phyloP scores from a whole-genome alignment of 2,329 filamentous ascomycete species.

The Cladophialophora bantiana region DNA sequence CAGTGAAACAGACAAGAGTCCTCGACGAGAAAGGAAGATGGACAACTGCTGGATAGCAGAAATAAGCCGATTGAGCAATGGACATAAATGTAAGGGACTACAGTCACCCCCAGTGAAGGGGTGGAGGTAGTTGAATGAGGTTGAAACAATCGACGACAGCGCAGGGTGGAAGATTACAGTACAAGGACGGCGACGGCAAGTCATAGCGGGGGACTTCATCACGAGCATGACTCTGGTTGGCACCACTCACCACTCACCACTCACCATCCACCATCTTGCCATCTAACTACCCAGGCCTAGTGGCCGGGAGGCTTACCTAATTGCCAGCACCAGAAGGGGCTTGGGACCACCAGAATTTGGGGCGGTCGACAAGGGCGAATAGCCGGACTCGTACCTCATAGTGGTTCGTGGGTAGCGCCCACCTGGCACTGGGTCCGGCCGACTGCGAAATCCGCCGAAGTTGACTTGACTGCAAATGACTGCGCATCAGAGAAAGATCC shows the following conservation, averaged over 20 bases:
- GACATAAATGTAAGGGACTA: conserved; percentile 14
- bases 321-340: neutral
- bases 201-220: conserved; percentile 10
- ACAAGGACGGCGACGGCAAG: conserved; percentile 9
- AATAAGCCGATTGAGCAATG: neutral
- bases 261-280: neutral
- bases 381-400: no score
- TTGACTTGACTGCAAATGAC: conserved; percentile 7
- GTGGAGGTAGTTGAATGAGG: conserved; percentile 22
- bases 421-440: neutral
- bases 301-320: conserved; percentile 1
- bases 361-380: neutral
- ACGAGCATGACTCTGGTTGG: conserved; percentile 10
- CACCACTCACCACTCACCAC: neutral
- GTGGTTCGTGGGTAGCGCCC: conserved; percentile 8
- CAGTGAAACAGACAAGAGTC: conserved; percentile 36
- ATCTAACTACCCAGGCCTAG: no score
- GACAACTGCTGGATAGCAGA: neutral
- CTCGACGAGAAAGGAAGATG: conserved; percentile 28
- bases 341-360: no score
- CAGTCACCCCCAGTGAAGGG: conserved; percentile 37
- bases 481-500: conserved; percentile 14
- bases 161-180: neutral
- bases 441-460: conserved; percentile 23
- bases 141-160: conserved; percentile 8